Conservation (phyloP, 2,329 filamentous ascomycete species). For the Xylariaceae sp. region DNA sequence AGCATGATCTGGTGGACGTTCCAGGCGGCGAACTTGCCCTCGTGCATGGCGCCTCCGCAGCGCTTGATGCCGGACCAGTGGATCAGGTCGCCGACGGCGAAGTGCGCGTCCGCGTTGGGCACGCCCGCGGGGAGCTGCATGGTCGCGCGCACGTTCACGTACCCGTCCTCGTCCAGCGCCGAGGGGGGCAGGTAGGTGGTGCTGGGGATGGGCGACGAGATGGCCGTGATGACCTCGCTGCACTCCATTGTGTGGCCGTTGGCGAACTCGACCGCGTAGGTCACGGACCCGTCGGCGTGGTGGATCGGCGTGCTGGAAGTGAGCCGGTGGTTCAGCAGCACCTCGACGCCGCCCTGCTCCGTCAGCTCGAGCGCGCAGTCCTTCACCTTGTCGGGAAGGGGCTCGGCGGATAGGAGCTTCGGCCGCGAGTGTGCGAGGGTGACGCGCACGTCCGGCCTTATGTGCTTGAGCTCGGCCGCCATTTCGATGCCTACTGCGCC, state of each 20-base stretch:
- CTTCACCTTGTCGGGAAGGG: conserved; percentile 64
- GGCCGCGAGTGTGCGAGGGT: conserved; percentile 68
- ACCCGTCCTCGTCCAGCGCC: conserved; percentile 58
- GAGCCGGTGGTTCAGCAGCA: conserved; percentile 57
- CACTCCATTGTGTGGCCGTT: conserved; percentile 55
- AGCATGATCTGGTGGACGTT: conserved; percentile 64
- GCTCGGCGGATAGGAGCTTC: conserved; percentile 67
- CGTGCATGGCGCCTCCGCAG: conserved; percentile 69
- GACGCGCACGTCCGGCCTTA: conserved; percentile 60
- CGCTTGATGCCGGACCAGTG: conserved; percentile 76
- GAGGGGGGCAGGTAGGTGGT: conserved; percentile 56
- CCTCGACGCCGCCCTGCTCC: conserved; percentile 57
- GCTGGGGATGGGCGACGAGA: conserved; percentile 58
- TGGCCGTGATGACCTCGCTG: conserved; percentile 63
- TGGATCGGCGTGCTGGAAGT: conserved; percentile 42
- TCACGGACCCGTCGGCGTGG: conserved; percentile 35
- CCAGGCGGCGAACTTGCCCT: conserved; percentile 59
- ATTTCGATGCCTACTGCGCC: conserved; percentile 77
- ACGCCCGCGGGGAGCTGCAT: conserved; percentile 43
- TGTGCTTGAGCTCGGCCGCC: conserved; percentile 68
- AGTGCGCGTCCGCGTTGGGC: conserved; percentile 56
- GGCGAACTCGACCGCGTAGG: conserved; percentile 50
- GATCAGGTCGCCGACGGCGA: conserved; percentile 64
- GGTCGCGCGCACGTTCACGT: conserved; percentile 56
- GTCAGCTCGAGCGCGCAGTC: conserved; percentile 54